Percentiles rank a stretch among this genome's conserved stretches.
Evolutionary conservation across 495 filamentous ascomycete genomes (phyloP).

Genomic region (Hyaloscypha variabilis): DNA sequence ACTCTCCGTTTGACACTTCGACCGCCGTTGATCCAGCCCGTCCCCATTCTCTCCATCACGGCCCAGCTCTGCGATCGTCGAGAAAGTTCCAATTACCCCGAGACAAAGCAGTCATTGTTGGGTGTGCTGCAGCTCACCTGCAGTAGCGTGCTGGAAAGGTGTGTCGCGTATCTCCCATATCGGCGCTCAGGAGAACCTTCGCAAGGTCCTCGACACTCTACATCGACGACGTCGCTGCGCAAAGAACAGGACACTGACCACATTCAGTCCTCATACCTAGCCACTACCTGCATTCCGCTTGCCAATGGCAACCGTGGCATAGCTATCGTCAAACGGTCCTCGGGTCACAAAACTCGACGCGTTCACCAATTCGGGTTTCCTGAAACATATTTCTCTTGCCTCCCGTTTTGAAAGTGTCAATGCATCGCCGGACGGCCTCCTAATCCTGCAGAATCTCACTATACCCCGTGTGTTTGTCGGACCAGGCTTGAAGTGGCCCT

Average conservation of each 20-base stretch:
- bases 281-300: conserved; percentile 16
- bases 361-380: conserved; percentile 9
- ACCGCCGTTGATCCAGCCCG: background rate
- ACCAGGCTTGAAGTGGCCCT: conserved; percentile 12
- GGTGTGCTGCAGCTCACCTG: background rate
- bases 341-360: conserved; percentile 18
- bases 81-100: background rate
- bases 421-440: conserved; percentile 21
- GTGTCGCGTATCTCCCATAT: conserved; percentile 1
- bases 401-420: conserved; percentile 24
- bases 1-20: background rate
- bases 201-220: background rate
- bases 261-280: background rate
- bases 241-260: background rate
- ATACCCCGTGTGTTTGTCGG: conserved; percentile 3
- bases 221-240: background rate
- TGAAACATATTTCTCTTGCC: conserved; percentile 25
- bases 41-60: background rate
- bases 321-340: conserved; percentile 24
- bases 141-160: background rate
- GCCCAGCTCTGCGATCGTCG: background rate
- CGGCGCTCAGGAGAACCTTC: conserved; percentile 6
- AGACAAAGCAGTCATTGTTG: background rate
- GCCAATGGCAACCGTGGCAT: conserved; percentile 26
- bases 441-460: conserved; percentile 20